A percentile compares a stretch with the other conserved stretches of the same genome.
Conservation (phyloP, 352 stramenopile genomes). For the Saprolegnia parasitica region DNA sequence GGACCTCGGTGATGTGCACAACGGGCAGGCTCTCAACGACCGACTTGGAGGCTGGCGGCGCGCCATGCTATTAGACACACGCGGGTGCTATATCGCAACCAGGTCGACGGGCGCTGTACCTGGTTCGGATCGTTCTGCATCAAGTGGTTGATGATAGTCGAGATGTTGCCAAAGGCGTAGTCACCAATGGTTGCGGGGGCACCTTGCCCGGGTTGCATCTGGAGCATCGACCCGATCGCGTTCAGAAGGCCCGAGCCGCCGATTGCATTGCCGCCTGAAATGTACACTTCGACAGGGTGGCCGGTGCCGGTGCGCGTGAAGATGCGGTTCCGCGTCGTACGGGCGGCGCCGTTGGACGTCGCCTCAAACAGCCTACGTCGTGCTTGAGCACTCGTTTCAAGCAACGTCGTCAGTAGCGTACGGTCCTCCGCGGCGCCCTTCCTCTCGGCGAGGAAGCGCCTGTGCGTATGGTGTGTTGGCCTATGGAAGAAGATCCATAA, state of each 20-base stretch:
- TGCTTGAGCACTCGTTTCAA: background rate
- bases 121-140: slow-evolving; percentile 86
- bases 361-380: slow-evolving; percentile 2
- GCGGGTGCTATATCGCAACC: background rate
- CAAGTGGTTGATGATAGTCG: slow-evolving; percentile 82
- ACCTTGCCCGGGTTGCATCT: slow-evolving; percentile 33
- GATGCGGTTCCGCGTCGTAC: slow-evolving; percentile 30
- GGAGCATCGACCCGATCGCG: slow-evolving; percentile 56
- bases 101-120: slow-evolving; percentile 39
- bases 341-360: slow-evolving; percentile 5
- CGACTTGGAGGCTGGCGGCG: slow-evolving; percentile 68
- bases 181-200: slow-evolving; percentile 63
- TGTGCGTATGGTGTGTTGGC: background rate
- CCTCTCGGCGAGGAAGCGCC: no score
- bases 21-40: slow-evolving; percentile 70
- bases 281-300: slow-evolving; percentile 69
- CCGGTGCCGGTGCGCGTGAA: slow-evolving; percentile 50
- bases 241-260: slow-evolving; percentile 48
- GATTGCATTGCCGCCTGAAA: slow-evolving; percentile 51
- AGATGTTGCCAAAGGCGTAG: slow-evolving; percentile 82
- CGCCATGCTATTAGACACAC: slow-evolving; percentile 61
- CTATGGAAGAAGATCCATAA: background rate
- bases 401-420: no score
- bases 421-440: no score
- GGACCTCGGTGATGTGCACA: slow-evolving; percentile 52